Evolutionary conservation across 2,329 filamentous ascomycete species (phyloP), one percentile per base, ranked within the genome.

Genomic region (Colletotrichum higginsianum): DNA sequence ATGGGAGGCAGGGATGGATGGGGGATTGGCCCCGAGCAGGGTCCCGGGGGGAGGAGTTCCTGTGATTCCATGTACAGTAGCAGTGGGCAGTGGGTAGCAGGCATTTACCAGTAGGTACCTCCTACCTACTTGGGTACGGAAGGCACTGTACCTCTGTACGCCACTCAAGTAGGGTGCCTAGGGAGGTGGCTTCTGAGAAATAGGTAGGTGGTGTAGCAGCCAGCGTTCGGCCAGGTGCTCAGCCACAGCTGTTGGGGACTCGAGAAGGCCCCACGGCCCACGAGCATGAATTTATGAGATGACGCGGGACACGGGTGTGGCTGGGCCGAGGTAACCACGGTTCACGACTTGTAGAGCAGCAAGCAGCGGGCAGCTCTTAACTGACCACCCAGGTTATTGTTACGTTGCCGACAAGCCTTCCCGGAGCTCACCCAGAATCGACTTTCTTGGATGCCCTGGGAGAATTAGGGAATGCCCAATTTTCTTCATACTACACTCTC

Each of bases 291-390:
- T 30, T 23, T 13, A 49, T 65, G 26, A 46, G 18, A 26, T 56
- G 38, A 65, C 50, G 50, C 50, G 40, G 50, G 40, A 50, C 46
- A 53, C 55, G 65, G 35, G 30, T 66, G 66, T 72, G 70, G 70
- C 70, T 71, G 70, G 67, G 67, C 70, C 70, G 70, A 72, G 70
- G 70, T 72, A 72, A 72, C 71, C 70, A 62, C 67, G 66, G 61
- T 72, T 67, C 49, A 66, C 60, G 66, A 66, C 46, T 52, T 38
- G 53, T 52, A 65, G 21, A 58, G 56, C 30, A 46, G 38, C 52
- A 38, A 38, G 26, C 56, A 62, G 42, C 42, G 47, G 42, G 60
- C 47, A 52, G 47, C 47, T 58, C 44, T 26, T 55, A 15, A 55
- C 18, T 62, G 42, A 44, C 35, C 62, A 38, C 52, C 64, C 67